Conservation (phyloP, 2,329 filamentous ascomycete species). For the Hypocreales sp. region DNA sequence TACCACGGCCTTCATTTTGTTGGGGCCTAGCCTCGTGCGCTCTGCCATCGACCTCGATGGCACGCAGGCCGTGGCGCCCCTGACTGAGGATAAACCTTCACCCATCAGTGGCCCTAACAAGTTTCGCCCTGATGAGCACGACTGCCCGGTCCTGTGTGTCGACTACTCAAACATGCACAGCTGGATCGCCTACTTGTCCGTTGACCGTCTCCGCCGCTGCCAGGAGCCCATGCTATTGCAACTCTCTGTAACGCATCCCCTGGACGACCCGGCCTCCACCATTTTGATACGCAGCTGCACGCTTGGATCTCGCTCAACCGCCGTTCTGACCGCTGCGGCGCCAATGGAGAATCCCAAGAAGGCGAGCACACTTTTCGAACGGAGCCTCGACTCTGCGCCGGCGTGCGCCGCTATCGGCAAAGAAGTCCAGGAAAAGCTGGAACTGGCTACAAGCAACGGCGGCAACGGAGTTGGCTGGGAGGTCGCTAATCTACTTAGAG, state of each 20-base stretch:
- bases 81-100: slow-evolving; percentile 5
- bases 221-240: slow-evolving; percentile 3
- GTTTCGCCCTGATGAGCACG: slow-evolving; percentile 8
- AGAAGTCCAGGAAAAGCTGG: no score
- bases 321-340: neutral
- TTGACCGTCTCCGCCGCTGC: slow-evolving; percentile 7
- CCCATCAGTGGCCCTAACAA: slow-evolving; percentile 6
- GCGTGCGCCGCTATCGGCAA: no score
- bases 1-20: no score
- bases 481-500: no score
- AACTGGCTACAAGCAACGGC: no score
- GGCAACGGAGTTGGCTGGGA: no score
- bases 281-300: slow-evolving; percentile 5
- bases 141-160: slow-evolving; percentile 7
- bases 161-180: slow-evolving; percentile 8
- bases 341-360: neutral
- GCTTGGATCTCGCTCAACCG: neutral
- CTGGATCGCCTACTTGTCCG: slow-evolving; percentile 8
- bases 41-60: no score
- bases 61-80: slow-evolving; percentile 3
- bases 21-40: no score
- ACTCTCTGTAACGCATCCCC: slow-evolving; percentile 3
- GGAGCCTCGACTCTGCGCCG: no score
- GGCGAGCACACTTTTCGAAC: neutral
- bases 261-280: slow-evolving; percentile 3